Base-by-base conservation (phyloP, 331 rosid species). In the Stylosanthes scabra region DNA sequence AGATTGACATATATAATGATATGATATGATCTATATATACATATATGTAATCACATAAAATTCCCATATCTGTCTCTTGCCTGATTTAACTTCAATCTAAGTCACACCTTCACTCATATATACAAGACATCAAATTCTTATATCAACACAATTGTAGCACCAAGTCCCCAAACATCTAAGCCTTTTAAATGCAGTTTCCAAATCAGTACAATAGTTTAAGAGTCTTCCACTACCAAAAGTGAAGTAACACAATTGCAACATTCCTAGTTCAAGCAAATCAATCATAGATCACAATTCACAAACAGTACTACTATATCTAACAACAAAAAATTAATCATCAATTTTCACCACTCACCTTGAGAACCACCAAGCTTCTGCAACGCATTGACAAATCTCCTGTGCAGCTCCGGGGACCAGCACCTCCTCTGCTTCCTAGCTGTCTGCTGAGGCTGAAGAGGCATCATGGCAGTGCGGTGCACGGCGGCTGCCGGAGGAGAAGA, bases 351-450 rank as follows among this genome's bases (percentile, higher is more conserved):
- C 37, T 76, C 58, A 95, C 99, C 99, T 84, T 90, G 99, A 79
- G 97, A 84, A 66, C 99, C 99, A 61, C 99, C 99, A 7, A 95
- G 97, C 82, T 92, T 96, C 81, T 92, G 96, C 88, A 95, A 81
- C 14, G 99, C 93, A 82, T 73, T 90, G 54, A 90, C 91, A 42
- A 95, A 95, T 65, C 92, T 72, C 29, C 97, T 73, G 62, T 95
- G 99, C 87, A 95, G 78, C 74, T 95, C 99, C 0, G 96, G 98
- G 0, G 99, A 95, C 99, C 99, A 95, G 82, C 99, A 92, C 59
- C 99, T 82, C 78, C 99, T 88, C 86, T 88, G 99, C 63, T 95
- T 95, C 82, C 98, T 76, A 56, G 86, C 42, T 16, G 80, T 57
- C 78, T 82, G 88, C 45, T 88, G 91, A 65, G 85, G 89, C 54